Percentiles rank a stretch among this genome's conserved stretches.
These are phyloP conservation scores for Fraxinus americana DNA, from an alignment of 257 asterid species.

Conservation along the genomic window DNA sequence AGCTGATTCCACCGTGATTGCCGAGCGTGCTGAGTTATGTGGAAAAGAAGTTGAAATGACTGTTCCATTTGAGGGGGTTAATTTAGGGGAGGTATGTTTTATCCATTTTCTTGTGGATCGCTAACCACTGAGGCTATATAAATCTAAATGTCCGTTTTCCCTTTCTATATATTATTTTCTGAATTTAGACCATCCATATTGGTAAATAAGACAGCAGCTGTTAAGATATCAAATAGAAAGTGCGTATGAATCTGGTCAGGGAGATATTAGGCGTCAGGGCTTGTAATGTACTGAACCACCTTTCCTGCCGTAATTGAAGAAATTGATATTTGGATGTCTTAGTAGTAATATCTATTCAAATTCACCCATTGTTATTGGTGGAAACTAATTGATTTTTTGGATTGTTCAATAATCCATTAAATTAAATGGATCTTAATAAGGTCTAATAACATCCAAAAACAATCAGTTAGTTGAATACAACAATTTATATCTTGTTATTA, in stretches of 20 bases:
- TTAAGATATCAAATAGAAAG: no score
- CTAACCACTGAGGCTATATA: neutral
- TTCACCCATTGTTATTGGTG: neutral
- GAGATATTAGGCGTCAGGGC: neutral
- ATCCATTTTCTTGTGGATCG: neutral
- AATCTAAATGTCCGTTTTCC: neutral
- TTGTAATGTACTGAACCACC: neutral
- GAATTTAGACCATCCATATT: neutral
- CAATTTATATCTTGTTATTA: neutral
- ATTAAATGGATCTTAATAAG: neutral
- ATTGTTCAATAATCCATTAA: neutral
- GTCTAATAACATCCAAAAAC: neutral
- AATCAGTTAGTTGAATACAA: neutral
- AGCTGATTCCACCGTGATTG: constrained; percentile 56
- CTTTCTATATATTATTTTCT: neutral
- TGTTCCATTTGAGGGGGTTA: constrained; percentile 83
- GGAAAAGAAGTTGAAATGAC: constrained; percentile 88
- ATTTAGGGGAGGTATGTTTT: constrained; percentile 80
- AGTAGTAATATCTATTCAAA: neutral
- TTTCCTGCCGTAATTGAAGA: neutral
- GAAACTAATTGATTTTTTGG: neutral
- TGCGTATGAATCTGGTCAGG: neutral
- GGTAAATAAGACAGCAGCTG: neutral
- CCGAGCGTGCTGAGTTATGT: constrained; percentile 67
- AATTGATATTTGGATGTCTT: neutral